Conservation (phyloP, 345 rosid genomes). For the Eucalyptus viminalis region DNA sequence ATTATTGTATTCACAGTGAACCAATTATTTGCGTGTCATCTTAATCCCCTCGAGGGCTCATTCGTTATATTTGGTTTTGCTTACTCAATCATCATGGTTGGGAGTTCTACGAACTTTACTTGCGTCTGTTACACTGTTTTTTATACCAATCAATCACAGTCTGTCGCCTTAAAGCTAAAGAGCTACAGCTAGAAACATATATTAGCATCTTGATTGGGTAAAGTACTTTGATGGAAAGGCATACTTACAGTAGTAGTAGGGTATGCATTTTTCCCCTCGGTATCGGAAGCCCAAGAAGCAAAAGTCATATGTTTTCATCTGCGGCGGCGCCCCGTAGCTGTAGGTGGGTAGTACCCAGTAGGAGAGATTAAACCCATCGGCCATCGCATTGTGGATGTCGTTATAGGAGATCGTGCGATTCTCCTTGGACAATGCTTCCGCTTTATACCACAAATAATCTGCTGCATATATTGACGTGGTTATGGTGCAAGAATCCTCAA, state of each 20-base stretch:
- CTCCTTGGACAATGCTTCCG: fast-evolving
- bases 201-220: fast-evolving
- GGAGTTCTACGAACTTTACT: not conserved
- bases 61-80: not conserved
- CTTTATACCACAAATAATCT: fast-evolving
- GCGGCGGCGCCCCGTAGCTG: fast-evolving
- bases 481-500: not conserved
- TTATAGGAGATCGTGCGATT: not conserved
- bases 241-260: not conserved
- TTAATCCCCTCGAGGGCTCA: not conserved
- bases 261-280: too few relatives aligned
- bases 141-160: not conserved
- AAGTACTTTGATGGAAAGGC: not conserved
- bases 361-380: not conserved
- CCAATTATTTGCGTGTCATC: not conserved
- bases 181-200: not conserved
- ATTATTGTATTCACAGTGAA: not conserved
- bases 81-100: not conserved
- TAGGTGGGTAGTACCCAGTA: fast-evolving
- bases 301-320: fast-evolving
- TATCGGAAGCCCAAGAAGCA: too few relatives aligned
- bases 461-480: not conserved
- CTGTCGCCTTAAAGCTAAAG: not conserved
- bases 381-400: not conserved
- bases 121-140: not conserved